Conservation (phyloP, 129 eudicot species). For the Flaveria sonorensis region DNA sequence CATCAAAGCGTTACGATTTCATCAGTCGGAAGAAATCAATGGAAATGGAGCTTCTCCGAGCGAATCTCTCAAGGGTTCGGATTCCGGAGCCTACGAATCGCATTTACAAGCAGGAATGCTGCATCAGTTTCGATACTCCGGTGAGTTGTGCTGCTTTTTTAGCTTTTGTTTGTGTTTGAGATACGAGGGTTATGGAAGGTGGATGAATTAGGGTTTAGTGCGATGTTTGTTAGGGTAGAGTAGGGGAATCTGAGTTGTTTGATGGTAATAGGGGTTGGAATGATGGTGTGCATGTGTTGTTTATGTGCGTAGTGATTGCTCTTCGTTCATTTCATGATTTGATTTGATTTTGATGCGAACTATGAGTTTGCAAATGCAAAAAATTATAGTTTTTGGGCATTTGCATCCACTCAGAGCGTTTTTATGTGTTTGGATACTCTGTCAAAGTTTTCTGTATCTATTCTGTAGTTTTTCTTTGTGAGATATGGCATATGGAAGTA, state of each 20-base stretch:
- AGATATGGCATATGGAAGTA: constrained; percentile 16
- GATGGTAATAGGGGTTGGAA: neutral
- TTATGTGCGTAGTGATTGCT: neutral
- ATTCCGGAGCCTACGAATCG: constrained; percentile 96
- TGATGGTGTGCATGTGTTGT: constrained; percentile 1
- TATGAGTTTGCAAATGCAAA: neutral
- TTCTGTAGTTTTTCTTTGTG: neutral
- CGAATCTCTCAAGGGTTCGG: constrained; percentile 71
- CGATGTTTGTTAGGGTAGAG: neutral
- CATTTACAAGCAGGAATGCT: constrained; percentile 90
- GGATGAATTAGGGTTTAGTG: constrained; percentile 24
- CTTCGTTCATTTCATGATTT: neutral
- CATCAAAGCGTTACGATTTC: neutral
- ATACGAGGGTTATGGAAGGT: neutral
- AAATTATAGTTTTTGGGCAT: neutral
- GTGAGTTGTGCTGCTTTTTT: constrained; percentile 25
- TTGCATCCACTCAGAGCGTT: neutral
- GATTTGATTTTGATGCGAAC: neutral
- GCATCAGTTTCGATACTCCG: constrained; percentile 94
- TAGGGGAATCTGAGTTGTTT: too few relatives aligned
- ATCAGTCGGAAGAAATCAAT: constrained; percentile 11
- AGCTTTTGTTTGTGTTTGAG: neutral
- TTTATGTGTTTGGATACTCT: neutral
- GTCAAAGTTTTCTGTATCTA: neutral
- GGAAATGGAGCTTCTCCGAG: constrained; percentile 82